A percentile compares a stretch with the other conserved stretches of the same genome.
phyloP scores from a whole-genome alignment of 1,284 basidiomycete genomes.

The Athelia psychrophila region DNA sequence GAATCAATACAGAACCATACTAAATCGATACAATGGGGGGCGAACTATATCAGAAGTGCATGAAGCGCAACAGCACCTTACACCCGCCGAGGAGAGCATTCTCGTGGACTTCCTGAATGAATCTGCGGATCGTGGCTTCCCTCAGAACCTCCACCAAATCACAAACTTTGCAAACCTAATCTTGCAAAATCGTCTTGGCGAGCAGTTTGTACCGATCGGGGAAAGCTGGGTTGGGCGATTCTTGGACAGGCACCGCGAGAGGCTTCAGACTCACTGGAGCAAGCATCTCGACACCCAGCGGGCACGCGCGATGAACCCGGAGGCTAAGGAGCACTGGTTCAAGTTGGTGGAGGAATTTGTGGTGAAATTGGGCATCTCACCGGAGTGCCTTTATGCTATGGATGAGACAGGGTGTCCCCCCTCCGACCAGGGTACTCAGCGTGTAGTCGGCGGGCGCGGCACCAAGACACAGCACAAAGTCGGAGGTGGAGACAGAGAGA shows the following conservation, averaged over 20 bases:
- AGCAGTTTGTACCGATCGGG: too few relatives aligned
- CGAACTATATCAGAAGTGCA: too few relatives aligned
- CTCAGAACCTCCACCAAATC: too few relatives aligned
- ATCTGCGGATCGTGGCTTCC: slow-evolving; percentile 18
- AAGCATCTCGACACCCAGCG: slow-evolving; percentile 21
- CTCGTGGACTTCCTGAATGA: slow-evolving; percentile 17
- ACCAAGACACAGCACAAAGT: slow-evolving; percentile 27
- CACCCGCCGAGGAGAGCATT: slow-evolving; percentile 15
- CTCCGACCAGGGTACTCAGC: slow-evolving; percentile 15
- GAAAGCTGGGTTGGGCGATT: too few relatives aligned
- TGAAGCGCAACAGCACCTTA: slow-evolving; percentile 22
- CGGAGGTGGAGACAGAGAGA: slow-evolving; percentile 26
- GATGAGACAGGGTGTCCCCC: slow-evolving; percentile 31
- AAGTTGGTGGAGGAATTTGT: slow-evolving; percentile 16
- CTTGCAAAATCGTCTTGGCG: too few relatives aligned
- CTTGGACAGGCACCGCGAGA: slow-evolving; percentile 9
- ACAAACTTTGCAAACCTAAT: too few relatives aligned
- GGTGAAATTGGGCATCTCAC: slow-evolving; percentile 14
- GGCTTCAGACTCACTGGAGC: slow-evolving; percentile 22
- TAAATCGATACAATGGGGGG: too few relatives aligned
- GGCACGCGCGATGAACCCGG: slow-evolving; percentile 22
- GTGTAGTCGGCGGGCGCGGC: slow-evolving; percentile 22
- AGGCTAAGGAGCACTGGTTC: slow-evolving; percentile 20
- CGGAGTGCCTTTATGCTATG: slow-evolving; percentile 29
- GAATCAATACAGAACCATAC: too few relatives aligned